Conservation (phyloP, 257 asterid species). For the Echium plantagineum region DNA sequence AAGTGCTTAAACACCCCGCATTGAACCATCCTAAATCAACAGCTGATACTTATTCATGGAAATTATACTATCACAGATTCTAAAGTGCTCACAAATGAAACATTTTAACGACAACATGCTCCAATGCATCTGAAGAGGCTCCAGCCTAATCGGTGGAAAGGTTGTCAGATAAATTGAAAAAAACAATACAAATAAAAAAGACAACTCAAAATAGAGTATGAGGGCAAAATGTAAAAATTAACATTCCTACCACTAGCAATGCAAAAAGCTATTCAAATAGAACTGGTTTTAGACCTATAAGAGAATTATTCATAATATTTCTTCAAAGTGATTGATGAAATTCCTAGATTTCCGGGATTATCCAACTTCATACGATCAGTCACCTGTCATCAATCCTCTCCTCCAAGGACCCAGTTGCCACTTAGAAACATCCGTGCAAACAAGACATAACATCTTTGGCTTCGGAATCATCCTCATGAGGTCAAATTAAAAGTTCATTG, state of each 20-base stretch:
- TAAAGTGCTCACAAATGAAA: constrained; percentile 4
- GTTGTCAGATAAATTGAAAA: too few relatives aligned
- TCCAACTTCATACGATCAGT: constrained; percentile 27
- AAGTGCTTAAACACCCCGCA: too few relatives aligned
- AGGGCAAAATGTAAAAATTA: constrained; percentile 16
- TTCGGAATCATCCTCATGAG: constrained; percentile 26
- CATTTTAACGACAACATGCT: background rate
- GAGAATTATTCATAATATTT: constrained; percentile 33
- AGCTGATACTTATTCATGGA: background rate
- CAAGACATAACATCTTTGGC: constrained; percentile 13
- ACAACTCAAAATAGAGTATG: constrained; percentile 2
- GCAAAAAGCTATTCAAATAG: constrained; percentile 23
- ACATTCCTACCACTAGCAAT: background rate
- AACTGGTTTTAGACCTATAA: constrained; percentile 29
- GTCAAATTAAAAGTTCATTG: constrained; percentile 28
- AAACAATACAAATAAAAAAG: too few relatives aligned
- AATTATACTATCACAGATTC: constrained; percentile 9
- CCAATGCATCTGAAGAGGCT: too few relatives aligned
- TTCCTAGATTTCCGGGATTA: constrained; percentile 24
- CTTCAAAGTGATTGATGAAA: constrained; percentile 37
- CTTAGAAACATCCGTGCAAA: constrained; percentile 16
- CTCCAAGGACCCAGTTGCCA: constrained; percentile 16
- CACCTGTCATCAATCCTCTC: constrained; percentile 35
- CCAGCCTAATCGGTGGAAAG: too few relatives aligned
- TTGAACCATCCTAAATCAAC: background rate